Percentiles rank a stretch among this genome's conserved stretches.
Evolutionary conservation across 2,329 filamentous ascomycete species (phyloP).

Genomic region (Apiospora sp.): DNA sequence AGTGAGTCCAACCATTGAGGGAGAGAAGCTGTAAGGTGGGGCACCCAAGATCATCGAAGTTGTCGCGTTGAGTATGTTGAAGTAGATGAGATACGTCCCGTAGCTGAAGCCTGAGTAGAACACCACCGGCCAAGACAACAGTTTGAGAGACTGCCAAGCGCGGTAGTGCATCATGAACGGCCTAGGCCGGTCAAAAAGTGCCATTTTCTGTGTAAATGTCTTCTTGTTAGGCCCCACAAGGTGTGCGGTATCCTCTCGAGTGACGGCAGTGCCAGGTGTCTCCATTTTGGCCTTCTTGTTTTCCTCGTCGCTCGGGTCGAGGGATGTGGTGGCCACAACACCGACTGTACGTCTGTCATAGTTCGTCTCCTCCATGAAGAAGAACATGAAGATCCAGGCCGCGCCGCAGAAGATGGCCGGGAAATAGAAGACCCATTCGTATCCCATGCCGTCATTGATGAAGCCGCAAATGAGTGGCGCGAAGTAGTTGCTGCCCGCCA

Average conservation of each 20-base stretch:
- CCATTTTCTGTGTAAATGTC: conserved; percentile 52
- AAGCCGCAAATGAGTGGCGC: conserved; percentile 54
- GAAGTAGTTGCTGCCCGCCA: conserved; percentile 52
- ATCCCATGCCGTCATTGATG: conserved; percentile 51
- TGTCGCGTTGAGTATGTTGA: conserved; percentile 54
- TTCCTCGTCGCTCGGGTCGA: not conserved
- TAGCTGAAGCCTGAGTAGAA: conserved; percentile 53
- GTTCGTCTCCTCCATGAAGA: conserved; percentile 68
- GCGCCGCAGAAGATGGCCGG: conserved; percentile 48
- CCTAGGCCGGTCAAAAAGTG: conserved; percentile 49
- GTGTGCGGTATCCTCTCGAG: not conserved
- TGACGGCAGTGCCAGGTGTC: conserved; percentile 30
- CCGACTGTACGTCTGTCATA: conserved; percentile 52
- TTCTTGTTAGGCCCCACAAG: conserved; percentile 40
- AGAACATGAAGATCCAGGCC: conserved; percentile 52
- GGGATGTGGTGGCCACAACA: conserved; percentile 25
- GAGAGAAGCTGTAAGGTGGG: conserved; percentile 47
- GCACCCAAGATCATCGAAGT: conserved; percentile 49
- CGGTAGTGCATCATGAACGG: conserved; percentile 50
- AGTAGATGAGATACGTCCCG: conserved; percentile 51
- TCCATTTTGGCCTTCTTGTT: conserved; percentile 29
- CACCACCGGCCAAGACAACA: conserved; percentile 51
- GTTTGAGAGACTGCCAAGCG: conserved; percentile 46
- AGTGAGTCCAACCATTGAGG: conserved; percentile 49
- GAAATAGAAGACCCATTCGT: conserved; percentile 54